Evolutionary conservation across 345 rosid species (phyloP).

Genomic region (Trapa incisa): DNA sequence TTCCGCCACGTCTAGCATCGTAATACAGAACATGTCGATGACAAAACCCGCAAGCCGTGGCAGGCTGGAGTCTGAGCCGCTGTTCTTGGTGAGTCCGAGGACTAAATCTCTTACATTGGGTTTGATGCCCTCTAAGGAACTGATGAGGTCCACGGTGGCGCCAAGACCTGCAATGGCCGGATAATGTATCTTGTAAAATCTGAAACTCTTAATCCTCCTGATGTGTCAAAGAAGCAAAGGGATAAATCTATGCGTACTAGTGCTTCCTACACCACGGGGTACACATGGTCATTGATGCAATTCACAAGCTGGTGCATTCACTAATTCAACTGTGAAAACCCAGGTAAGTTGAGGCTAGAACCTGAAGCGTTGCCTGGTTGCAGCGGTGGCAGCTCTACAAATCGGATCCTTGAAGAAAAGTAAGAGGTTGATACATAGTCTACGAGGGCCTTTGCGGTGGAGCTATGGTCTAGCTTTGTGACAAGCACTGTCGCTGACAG

Average conservation of each 20-base stretch:
- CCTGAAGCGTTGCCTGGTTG: background rate
- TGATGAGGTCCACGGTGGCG: background rate
- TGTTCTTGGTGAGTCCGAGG: background rate
- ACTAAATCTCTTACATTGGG: conserved; percentile 11
- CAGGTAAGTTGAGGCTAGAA: background rate
- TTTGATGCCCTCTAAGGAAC: conserved; percentile 7
- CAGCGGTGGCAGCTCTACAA: conserved; percentile 10
- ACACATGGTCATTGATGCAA: too few relatives aligned
- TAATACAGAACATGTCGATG: conserved; percentile 22
- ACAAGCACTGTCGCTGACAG: conserved; percentile 18
- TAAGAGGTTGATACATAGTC: conserved; percentile 7
- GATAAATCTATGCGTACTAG: too few relatives aligned
- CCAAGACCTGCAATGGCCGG: background rate
- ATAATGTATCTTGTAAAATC: too few relatives aligned
- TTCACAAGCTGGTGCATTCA: too few relatives aligned
- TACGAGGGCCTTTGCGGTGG: background rate
- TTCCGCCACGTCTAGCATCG: conserved; percentile 26
- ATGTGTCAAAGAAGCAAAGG: too few relatives aligned
- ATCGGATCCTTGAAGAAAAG: conserved; percentile 6
- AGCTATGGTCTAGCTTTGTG: conserved; percentile 1
- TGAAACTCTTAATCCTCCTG: too few relatives aligned
- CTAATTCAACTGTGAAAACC: too few relatives aligned
- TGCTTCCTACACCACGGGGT: too few relatives aligned
- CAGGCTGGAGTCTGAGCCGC: background rate
- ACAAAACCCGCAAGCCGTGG: conserved; percentile 17